These are phyloP conservation scores for Trichoderma orchidacearum DNA, from an alignment of 495 filamentous ascomycete species.

Conservation along the genomic window DNA sequence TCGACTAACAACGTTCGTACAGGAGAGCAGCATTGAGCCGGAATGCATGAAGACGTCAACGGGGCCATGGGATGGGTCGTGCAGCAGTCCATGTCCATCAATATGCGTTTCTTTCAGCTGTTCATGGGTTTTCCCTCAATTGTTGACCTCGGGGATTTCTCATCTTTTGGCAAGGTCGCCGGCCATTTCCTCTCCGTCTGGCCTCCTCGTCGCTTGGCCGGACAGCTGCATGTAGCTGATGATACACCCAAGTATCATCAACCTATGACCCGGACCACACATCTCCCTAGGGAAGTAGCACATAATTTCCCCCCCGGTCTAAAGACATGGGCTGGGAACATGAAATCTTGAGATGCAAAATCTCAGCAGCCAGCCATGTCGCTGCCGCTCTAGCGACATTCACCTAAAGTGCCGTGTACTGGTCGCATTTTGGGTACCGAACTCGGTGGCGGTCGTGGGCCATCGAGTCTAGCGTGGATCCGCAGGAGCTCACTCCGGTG, in stretches of 20 bases:
- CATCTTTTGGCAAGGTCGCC: background rate
- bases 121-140: background rate
- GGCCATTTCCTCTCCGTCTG: background rate
- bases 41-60: background rate
- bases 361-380: no score
- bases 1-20: background rate
- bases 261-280: background rate
- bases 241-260: background rate
- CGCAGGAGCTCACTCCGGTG: background rate
- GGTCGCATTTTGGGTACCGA: background rate
- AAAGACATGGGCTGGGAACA: no score
- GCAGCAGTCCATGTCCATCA: background rate
- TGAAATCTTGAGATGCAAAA: no score
- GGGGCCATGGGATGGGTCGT: background rate
- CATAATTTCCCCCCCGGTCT: no score
- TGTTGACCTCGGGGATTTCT: background rate
- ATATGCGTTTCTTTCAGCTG: constrained; percentile 1
- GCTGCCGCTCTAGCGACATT: no score
- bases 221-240: background rate
- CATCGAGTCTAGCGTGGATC: background rate
- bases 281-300: background rate
- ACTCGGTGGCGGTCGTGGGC: background rate
- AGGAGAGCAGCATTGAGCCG: background rate
- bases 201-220: background rate
- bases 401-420: no score